Percentiles rank a stretch among this genome's conserved stretches.
Conservation (phyloP, 768 basidiomycete species). For the Suillus americanus region DNA sequence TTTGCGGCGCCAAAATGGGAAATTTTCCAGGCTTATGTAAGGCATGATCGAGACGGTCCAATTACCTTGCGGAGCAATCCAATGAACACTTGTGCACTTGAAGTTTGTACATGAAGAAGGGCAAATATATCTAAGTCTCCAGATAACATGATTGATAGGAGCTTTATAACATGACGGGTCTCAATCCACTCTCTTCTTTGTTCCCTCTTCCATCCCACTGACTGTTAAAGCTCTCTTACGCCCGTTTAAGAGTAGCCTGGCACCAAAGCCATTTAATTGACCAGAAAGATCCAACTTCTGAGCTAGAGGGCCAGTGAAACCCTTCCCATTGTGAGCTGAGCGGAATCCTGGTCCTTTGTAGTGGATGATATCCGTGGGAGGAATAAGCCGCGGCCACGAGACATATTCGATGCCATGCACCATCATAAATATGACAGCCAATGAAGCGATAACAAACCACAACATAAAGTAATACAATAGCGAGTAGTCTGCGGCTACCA, state of each 20-base stretch:
- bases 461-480: slow-evolving; percentile 82
- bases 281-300: slow-evolving; percentile 35
- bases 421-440: slow-evolving; percentile 71
- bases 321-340: slow-evolving; percentile 74
- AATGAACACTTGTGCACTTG: too few species aligned
- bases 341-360: slow-evolving; percentile 90
- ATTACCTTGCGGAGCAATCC: too few species aligned
- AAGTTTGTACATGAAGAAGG: background rate
- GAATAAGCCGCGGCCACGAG: slow-evolving; percentile 87
- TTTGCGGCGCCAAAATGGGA: background rate
- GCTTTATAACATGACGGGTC: background rate
- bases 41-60: background rate
- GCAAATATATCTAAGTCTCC: slow-evolving; percentile 5
- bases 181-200: slow-evolving; percentile 77
- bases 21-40: slow-evolving; percentile 1
- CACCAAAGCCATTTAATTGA: slow-evolving; percentile 35
- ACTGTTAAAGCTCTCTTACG: slow-evolving; percentile 35
- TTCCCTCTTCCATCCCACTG: slow-evolving; percentile 62
- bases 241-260: slow-evolving; percentile 32
- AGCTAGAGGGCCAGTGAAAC: slow-evolving; percentile 45
- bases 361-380: slow-evolving; percentile 74
- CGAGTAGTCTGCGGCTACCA: slow-evolving; percentile 64
- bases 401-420: slow-evolving; percentile 94
- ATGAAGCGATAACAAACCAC: slow-evolving; percentile 66
- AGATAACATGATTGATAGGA: slow-evolving; percentile 15